Conservation (phyloP, 164 flowering plant species). For the Liquidambar formosana region DNA sequence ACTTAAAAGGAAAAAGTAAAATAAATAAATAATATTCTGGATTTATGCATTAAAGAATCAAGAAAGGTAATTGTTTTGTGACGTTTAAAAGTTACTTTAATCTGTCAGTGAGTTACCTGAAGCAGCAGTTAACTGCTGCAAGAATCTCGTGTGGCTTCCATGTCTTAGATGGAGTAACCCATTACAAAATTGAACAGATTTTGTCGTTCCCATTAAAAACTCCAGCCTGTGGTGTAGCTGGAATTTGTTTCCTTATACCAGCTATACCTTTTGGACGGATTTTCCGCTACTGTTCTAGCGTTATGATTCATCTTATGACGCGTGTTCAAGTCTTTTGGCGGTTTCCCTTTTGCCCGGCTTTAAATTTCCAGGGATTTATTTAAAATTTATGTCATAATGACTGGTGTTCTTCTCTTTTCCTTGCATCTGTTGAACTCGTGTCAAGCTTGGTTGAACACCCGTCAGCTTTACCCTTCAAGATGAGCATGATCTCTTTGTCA, state of each 20-base stretch:
- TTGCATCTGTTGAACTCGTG: constrained; percentile 16
- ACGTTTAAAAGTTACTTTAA: not conserved
- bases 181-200: constrained; percentile 6
- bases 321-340: constrained; percentile 9
- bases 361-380: not conserved
- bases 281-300: not conserved
- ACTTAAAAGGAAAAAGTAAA: too few relatives aligned
- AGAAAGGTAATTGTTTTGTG: not conserved
- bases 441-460: constrained; percentile 17
- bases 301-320: constrained; percentile 2
- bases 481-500: not conserved
- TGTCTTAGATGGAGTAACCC: constrained; percentile 6
- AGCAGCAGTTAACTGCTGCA: not conserved
- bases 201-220: constrained; percentile 10
- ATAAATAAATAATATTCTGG: too few relatives aligned
- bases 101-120: not conserved
- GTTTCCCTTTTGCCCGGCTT: not conserved
- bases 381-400: not conserved
- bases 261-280: constrained; percentile 12
- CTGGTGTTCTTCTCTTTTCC: constrained; percentile 3
- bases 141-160: not conserved
- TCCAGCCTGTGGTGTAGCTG: constrained; percentile 28
- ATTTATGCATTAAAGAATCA: too few relatives aligned
- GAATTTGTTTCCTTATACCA: constrained; percentile 20
- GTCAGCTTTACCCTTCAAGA: constrained; percentile 6